These are phyloP conservation scores for Loxodes magnus DNA, from an alignment of 73 alveolate species.

Conservation along the genomic window DNA sequence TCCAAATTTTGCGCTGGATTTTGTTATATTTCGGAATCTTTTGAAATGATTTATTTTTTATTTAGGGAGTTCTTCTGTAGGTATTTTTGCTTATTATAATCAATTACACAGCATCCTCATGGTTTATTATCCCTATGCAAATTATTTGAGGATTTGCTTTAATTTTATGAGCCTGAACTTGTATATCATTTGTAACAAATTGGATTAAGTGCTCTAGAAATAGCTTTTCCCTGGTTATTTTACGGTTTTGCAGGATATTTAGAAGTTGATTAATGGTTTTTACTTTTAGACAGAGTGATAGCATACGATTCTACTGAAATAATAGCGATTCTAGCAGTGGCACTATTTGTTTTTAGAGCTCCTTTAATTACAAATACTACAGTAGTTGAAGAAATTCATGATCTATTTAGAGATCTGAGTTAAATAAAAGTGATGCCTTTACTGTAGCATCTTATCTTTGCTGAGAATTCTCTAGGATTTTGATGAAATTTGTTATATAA, in stretches of 20 bases:
- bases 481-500: too few species aligned
- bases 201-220: conserved; percentile 40
- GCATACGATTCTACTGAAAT: conserved; percentile 48
- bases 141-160: conserved; percentile 45
- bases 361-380: conserved; percentile 37
- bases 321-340: conserved; percentile 43
- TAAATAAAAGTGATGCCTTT: conserved; percentile 50
- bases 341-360: conserved; percentile 42
- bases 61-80: conserved; percentile 35
- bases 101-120: conserved; percentile 28
- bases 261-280: conserved; percentile 39
- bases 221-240: conserved; percentile 59
- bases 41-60: conserved; percentile 29
- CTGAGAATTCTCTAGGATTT: conserved; percentile 11
- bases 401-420: conserved; percentile 39
- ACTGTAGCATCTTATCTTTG: conserved; percentile 40
- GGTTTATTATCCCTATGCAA: conserved; percentile 36
- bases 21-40: conserved; percentile 26
- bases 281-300: conserved; percentile 45
- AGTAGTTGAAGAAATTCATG: conserved; percentile 50
- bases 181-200: conserved; percentile 42
- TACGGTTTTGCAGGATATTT: conserved; percentile 46
- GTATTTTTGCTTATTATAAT: conserved; percentile 35
- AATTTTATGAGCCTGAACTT: conserved; percentile 49
- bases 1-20: conserved; percentile 29